Conservation (phyloP, 495 filamentous ascomycete species). For the Evernia prunastri region DNA sequence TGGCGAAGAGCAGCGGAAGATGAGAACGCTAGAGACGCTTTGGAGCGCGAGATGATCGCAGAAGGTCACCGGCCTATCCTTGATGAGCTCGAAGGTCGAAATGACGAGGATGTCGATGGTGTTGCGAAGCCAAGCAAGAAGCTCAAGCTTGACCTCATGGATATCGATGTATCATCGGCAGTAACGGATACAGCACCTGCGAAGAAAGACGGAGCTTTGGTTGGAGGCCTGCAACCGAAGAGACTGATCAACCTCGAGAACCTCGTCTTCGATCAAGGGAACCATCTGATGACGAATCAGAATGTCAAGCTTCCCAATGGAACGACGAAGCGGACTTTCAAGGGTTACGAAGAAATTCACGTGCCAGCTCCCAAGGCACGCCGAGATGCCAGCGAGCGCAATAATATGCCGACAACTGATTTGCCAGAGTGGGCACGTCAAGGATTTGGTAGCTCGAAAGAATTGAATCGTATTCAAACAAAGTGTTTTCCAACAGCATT, state of each 20-base stretch:
- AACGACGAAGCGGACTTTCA: constrained; percentile 88
- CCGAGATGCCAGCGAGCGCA: constrained; percentile 68
- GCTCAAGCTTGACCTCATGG: constrained; percentile 81
- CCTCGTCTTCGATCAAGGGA: constrained; percentile 93
- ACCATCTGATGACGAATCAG: constrained; percentile 96
- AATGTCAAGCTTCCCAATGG: constrained; percentile 93
- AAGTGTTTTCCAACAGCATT: constrained; percentile 89
- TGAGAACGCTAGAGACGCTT: constrained; percentile 62
- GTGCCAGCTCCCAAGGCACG: constrained; percentile 85
- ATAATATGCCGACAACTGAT: constrained; percentile 71
- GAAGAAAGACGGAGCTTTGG: constrained; percentile 57
- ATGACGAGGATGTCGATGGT: constrained; percentile 47
- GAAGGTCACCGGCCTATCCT: constrained; percentile 82
- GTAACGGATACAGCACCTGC: constrained; percentile 43
- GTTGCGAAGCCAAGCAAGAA: constrained; percentile 60
- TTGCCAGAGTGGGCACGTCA: constrained; percentile 86
- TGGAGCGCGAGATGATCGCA: constrained; percentile 85
- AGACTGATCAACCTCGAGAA: constrained; percentile 90
- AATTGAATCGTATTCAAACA: constrained; percentile 92
- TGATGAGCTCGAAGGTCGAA: constrained; percentile 69
- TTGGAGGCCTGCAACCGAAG: constrained; percentile 81
- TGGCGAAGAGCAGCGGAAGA: constrained; percentile 80
- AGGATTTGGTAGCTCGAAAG: constrained; percentile 73
- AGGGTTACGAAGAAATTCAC: constrained; percentile 97
- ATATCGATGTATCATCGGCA: constrained; percentile 71